Evolutionary conservation across 176 grass and related monocot genomes (phyloP), one percentile per base, ranked within the genome.

Genomic region (bread wheat (Triticum aestivum)): DNA sequence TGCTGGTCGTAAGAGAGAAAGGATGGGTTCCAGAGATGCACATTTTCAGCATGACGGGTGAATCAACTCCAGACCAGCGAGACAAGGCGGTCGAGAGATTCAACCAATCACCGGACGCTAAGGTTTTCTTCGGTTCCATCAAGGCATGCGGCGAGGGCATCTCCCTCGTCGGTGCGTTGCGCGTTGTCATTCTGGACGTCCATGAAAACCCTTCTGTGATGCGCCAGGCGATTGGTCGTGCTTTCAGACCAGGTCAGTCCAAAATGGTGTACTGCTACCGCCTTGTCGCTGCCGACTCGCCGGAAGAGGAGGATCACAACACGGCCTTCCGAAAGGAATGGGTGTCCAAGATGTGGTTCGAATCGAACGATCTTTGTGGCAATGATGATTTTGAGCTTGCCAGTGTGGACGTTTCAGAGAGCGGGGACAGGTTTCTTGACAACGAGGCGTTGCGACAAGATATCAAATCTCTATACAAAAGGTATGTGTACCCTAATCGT

Each of bases 81-180:
- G 90, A 97, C 63, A 47, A 79, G 24, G 78, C 82, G 39, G 82
- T 94, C 65, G 86, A 91, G 26, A 92, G 81, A 77, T 97, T 97
- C 77, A 97, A 97, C 84, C 81, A 79, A 42, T 97, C 92, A 54
- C 72, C 85, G 2, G 44, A 94, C 62, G 92, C 92, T 11, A 97
- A 88, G 64, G 85, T 97, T 69, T 87, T 97, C 63, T 94, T 97
- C 4, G 95, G 92, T 39, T 94, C 95, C 29, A 92, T 97, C 81
- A 92, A 94, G 81, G 95, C 95, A 5, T 97, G 41, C 1, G 95
- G 95, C 18, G 95, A 97, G 74, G 95, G 92, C n/a, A 97, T 97
- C 61, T 97, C 92, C 44, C 88, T 97, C 21, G 82, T 91, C 23
- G 95, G 95, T 3, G 90, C 92, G 69, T 97, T 92, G 4, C 89